These are phyloP conservation scores for Dioszegia hungarica DNA, from an alignment of 768 basidiomycete species.

Conservation along the genomic window DNA sequence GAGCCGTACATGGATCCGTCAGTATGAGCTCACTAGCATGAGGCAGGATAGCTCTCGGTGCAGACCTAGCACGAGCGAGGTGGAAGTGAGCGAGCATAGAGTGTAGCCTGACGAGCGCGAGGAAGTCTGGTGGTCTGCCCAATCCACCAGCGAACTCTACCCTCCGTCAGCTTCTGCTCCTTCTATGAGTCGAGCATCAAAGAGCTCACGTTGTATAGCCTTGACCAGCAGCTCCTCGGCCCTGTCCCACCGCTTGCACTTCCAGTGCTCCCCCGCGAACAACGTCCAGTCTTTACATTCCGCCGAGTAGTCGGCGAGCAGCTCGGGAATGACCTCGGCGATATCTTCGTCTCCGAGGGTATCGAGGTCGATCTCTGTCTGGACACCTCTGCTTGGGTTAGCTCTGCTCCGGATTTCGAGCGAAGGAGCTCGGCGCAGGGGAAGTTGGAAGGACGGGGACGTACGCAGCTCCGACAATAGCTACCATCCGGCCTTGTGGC, in stretches of 20 bases:
- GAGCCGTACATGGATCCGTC: too few relatives aligned
- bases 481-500: slow-evolving; percentile 8
- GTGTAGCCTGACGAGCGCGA: slow-evolving; percentile 64
- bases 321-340: slow-evolving; percentile 51
- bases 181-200: neutral
- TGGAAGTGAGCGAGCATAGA: slow-evolving; percentile 80
- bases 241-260: slow-evolving; percentile 65
- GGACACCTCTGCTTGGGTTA: slow-evolving; percentile 35
- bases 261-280: slow-evolving; percentile 82
- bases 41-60: slow-evolving; percentile 71
- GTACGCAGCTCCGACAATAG: slow-evolving; percentile 40
- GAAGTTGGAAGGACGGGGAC: neutral
- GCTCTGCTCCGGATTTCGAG: too few relatives aligned
- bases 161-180: slow-evolving; percentile 8
- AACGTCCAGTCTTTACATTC: slow-evolving; percentile 47
- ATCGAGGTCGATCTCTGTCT: slow-evolving; percentile 73
- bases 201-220: slow-evolving; percentile 51
- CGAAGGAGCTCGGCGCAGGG: neutral
- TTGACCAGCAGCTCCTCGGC: slow-evolving; percentile 70
- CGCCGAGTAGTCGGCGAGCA: slow-evolving; percentile 54
- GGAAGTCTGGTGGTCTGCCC: slow-evolving; percentile 50
- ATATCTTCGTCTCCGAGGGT: slow-evolving; percentile 72
- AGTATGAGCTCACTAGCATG: slow-evolving; percentile 68
- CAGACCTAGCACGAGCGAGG: slow-evolving; percentile 70
- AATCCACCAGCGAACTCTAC: slow-evolving; percentile 46